phyloP scores from a whole-genome alignment of 164 flowering plant genomes.

The Stephania japonica region DNA sequence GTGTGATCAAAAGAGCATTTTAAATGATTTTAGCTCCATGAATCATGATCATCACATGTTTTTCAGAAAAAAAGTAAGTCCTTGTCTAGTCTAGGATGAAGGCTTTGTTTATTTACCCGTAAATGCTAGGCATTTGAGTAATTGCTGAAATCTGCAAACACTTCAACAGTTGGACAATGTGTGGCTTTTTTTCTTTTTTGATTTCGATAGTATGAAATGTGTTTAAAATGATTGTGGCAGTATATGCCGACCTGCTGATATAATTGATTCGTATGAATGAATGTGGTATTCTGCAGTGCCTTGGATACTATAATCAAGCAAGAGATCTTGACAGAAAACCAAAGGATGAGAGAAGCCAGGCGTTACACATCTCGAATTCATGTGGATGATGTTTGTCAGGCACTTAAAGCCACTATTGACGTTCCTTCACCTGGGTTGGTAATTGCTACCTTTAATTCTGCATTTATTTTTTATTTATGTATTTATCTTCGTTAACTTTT shows the following conservation, averaged over 20 bases:
- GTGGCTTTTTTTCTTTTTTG: no score
- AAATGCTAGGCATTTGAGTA: neutral
- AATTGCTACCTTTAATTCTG: neutral
- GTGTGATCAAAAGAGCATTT: neutral
- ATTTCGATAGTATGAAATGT: no score
- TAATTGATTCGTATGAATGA: neutral
- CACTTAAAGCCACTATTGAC: constrained; percentile 51
- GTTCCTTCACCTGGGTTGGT: constrained; percentile 28
- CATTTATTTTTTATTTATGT: neutral
- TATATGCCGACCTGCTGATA: neutral
- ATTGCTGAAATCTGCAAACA: neutral
- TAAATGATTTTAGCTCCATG: neutral
- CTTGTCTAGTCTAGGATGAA: neutral
- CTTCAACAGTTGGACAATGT: no score
- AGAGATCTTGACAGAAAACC: constrained; percentile 39
- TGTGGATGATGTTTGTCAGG: constrained; percentile 83
- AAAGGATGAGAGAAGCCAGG: constrained; percentile 48
- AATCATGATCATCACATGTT: no score
- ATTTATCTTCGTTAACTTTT: neutral
- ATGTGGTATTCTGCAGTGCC: constrained; percentile 44
- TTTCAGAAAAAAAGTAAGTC: no score
- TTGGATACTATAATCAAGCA: constrained; percentile 71
- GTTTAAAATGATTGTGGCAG: no score
- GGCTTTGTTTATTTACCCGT: no score
- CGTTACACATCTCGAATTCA: constrained; percentile 78